Evolutionary conservation across 805 yeast species (phyloP).

Genomic region (Lipomyces anomalus): DNA sequence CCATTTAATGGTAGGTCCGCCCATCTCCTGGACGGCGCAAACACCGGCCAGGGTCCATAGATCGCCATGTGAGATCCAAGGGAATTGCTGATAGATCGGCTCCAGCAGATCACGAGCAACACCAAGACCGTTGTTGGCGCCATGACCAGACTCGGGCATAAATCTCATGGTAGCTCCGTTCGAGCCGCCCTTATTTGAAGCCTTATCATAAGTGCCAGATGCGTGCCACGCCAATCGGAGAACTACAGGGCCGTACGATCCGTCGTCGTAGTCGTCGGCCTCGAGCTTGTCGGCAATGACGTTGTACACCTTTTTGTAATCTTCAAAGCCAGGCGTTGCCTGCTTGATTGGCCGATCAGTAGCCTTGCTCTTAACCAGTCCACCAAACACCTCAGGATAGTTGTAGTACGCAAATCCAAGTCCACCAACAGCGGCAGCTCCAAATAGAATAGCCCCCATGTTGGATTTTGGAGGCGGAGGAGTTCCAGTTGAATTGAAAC

Average conservation of each 20-base stretch:
- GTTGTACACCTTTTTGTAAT: slow-evolving; percentile 59
- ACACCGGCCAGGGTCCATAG: slow-evolving; percentile 71
- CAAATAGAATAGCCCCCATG: no score
- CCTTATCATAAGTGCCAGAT: slow-evolving; percentile 67
- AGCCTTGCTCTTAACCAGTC: slow-evolving; percentile 12
- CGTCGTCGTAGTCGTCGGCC: slow-evolving; percentile 53
- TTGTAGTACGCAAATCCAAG: no score
- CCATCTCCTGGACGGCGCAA: slow-evolving; percentile 55
- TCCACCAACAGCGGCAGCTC: no score
- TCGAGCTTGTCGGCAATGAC: slow-evolving; percentile 36
- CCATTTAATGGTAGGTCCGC: slow-evolving; percentile 64
- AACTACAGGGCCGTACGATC: slow-evolving; percentile 68
- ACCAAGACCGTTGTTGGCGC: slow-evolving; percentile 45
- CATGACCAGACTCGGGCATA: slow-evolving; percentile 17
- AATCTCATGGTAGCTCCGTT: slow-evolving; percentile 48
- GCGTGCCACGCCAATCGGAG: slow-evolving; percentile 84
- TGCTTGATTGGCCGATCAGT: slow-evolving; percentile 32
- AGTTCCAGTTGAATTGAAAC: no score
- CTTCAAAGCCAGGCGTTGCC: slow-evolving; percentile 40
- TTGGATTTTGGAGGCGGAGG: no score
- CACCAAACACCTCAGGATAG: no score
- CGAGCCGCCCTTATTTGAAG: slow-evolving; percentile 48
- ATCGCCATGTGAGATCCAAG: slow-evolving; percentile 60
- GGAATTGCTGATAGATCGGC: slow-evolving; percentile 50
- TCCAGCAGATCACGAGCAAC: slow-evolving; percentile 52